These are phyloP conservation scores for Fusarium zealandicum DNA, from an alignment of 2,329 filamentous ascomycete species.

Conservation along the genomic window DNA sequence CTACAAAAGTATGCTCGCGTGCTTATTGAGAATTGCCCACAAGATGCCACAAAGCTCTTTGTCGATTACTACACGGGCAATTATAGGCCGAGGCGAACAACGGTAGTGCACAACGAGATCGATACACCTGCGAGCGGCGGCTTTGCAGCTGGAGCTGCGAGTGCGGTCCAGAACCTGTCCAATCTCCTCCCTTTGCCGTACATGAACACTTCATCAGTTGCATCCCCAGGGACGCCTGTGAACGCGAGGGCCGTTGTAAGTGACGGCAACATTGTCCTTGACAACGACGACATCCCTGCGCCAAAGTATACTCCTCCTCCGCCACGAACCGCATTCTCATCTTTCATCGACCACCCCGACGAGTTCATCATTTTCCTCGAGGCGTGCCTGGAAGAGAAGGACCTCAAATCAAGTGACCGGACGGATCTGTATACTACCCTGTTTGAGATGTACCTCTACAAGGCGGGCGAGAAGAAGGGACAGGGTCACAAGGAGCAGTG, in stretches of 20 bases:
- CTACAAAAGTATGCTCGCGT: slow-evolving; percentile 96
- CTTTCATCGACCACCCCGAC: slow-evolving; percentile 91
- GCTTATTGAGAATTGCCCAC: slow-evolving; percentile 83
- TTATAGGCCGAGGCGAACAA: slow-evolving; percentile 76
- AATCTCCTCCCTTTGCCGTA: slow-evolving; percentile 85
- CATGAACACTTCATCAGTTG: slow-evolving; percentile 70
- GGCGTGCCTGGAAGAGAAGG: slow-evolving; percentile 77
- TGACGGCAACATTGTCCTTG: slow-evolving; percentile 60
- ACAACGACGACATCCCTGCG: slow-evolving; percentile 54
- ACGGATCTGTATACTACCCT: slow-evolving; percentile 91
- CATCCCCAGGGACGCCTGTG: slow-evolving; percentile 60
- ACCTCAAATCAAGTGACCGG: slow-evolving; percentile 76
- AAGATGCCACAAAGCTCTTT: slow-evolving; percentile 84
- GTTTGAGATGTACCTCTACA: slow-evolving; percentile 98
- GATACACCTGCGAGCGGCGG: slow-evolving; percentile 51
- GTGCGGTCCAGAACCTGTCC: slow-evolving; percentile 84
- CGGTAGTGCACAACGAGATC: slow-evolving; percentile 45
- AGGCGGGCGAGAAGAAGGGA: slow-evolving; percentile 77
- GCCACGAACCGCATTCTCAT: slow-evolving; percentile 90
- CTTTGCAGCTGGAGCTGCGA: slow-evolving; percentile 68
- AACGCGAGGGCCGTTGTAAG: slow-evolving; percentile 58
- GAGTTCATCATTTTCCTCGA: slow-evolving; percentile 94
- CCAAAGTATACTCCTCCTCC: slow-evolving; percentile 79
- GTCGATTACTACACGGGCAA: slow-evolving; percentile 93
- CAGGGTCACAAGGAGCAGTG: slow-evolving; percentile 74